These are phyloP conservation scores for Schrenkiella parvula DNA, from an alignment of 345 rosid genomes.

Conservation along the genomic window DNA sequence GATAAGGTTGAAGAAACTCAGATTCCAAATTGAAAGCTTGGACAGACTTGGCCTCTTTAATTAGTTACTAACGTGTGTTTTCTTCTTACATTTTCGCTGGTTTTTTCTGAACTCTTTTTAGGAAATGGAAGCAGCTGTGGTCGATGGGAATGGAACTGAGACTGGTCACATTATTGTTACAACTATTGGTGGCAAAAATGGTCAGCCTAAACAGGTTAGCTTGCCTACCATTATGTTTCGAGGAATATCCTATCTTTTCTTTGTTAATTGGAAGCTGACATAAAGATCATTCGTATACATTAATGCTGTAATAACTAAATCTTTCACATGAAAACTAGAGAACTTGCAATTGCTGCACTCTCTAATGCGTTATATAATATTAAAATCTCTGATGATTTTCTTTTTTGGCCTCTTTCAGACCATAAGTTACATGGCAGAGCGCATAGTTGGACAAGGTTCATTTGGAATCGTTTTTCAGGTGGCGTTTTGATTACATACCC, in stretches of 20 bases:
- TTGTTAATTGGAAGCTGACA: neutral
- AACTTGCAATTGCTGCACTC: neutral
- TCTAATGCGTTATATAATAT: neutral
- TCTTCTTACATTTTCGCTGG: neutral
- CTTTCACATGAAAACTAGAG: neutral
- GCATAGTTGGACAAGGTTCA: constrained; percentile 92
- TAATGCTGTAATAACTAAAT: neutral
- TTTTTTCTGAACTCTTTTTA: constrained; percentile 16
- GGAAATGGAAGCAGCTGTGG: constrained; percentile 89
- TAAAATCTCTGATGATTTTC: neutral
- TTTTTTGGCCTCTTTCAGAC: constrained; percentile 43
- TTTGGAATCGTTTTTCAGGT: constrained; percentile 98
- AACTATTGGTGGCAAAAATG: constrained; percentile 77
- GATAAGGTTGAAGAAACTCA: constrained; percentile 38
- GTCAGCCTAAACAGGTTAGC: constrained; percentile 74
- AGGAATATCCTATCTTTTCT: neutral
- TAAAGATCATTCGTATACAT: neutral
- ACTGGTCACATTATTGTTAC: constrained; percentile 81
- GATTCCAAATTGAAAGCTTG: neutral
- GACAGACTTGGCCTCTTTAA: neutral
- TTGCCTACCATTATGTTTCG: neutral
- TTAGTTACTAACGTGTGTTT: neutral
- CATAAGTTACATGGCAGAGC: constrained; percentile 96
- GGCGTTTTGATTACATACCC: neutral
- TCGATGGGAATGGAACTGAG: constrained; percentile 86